Evolutionary conservation across 2,329 filamentous ascomycete genomes (phyloP).

Genomic region (Graphium sp.): DNA sequence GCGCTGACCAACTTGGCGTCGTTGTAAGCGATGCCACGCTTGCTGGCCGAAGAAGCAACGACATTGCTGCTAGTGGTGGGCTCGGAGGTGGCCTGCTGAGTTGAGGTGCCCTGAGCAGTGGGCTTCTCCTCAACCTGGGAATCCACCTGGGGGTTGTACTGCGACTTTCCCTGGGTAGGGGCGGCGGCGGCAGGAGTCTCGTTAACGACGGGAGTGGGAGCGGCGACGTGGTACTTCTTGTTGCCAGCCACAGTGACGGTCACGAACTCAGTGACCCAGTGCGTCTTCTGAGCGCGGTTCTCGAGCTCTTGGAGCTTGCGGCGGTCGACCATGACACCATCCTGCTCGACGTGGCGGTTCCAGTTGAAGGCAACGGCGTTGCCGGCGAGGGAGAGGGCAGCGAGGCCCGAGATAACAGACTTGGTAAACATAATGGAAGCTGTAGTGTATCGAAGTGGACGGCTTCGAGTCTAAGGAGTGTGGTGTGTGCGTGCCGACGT

Average conservation of each 20-base stretch:
- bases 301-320: constrained; percentile 7
- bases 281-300: constrained; percentile 14
- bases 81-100: constrained; percentile 4
- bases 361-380: constrained; percentile 23
- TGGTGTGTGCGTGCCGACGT: background rate
- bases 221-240: constrained; percentile 7
- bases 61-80: constrained; percentile 1
- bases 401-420: constrained; percentile 19
- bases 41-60: constrained; percentile 17
- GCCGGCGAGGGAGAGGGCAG: constrained; percentile 23
- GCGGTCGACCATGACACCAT: constrained; percentile 7
- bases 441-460: constrained; percentile 6
- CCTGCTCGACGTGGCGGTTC: constrained; percentile 21
- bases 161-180: constrained; percentile 7
- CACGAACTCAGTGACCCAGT: constrained; percentile 21
- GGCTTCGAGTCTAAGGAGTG: constrained; percentile 4
- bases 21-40: constrained; percentile 58
- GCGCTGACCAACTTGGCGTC: constrained; percentile 29
- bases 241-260: constrained; percentile 20
- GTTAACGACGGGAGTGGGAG: constrained; percentile 5
- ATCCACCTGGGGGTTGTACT: constrained; percentile 5
- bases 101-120: constrained; percentile 2
- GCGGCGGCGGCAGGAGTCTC: constrained; percentile 9
- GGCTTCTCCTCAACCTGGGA: constrained; percentile 6
- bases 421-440: constrained; percentile 24